Evolutionary conservation across 805 yeast genomes (phyloP).

Genomic region (Starmera pachycereana): DNA sequence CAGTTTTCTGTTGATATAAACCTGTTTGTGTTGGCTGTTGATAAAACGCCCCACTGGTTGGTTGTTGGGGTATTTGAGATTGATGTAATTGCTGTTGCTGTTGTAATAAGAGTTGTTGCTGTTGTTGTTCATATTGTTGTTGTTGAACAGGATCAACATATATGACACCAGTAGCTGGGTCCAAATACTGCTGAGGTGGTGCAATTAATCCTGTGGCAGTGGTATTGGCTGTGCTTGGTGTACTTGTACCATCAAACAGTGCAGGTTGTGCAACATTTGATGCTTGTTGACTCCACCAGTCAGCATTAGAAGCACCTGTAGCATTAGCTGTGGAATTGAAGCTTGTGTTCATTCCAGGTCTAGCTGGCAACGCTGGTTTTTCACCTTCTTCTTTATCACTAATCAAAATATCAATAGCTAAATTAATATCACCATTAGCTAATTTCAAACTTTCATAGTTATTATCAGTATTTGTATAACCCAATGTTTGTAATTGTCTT

Average conservation of each 20-base stretch:
- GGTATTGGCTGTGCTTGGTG: constrained; percentile 10
- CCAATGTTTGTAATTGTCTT: constrained; percentile 39
- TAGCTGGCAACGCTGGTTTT: constrained; percentile 39
- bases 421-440: constrained; percentile 46
- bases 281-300: constrained; percentile 12
- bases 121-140: constrained; percentile 17
- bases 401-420: constrained; percentile 49
- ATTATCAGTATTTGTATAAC: constrained; percentile 45
- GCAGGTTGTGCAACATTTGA: constrained; percentile 24
- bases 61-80: neutral
- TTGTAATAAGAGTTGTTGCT: constrained; percentile 9
- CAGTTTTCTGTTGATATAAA: constrained; percentile 4
- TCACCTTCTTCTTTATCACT: constrained; percentile 27
- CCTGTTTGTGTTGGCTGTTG: constrained; percentile 1
- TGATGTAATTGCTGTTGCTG: constrained; percentile 2
- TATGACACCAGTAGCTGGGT: constrained; percentile 59
- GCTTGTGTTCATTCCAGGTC: constrained; percentile 13
- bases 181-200: constrained; percentile 59
- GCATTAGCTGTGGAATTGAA: neutral
- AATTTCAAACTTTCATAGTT: constrained; percentile 53
- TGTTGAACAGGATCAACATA: constrained; percentile 65
- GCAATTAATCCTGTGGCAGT: constrained; percentile 20
- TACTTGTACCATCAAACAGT: constrained; percentile 21
- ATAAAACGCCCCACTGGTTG: neutral
- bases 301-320: constrained; percentile 3